A percentile compares a stretch with the other conserved stretches of the same genome.
Evolutionary conservation across 768 basidiomycete species (phyloP).

Genomic region (Postia placenta): DNA sequence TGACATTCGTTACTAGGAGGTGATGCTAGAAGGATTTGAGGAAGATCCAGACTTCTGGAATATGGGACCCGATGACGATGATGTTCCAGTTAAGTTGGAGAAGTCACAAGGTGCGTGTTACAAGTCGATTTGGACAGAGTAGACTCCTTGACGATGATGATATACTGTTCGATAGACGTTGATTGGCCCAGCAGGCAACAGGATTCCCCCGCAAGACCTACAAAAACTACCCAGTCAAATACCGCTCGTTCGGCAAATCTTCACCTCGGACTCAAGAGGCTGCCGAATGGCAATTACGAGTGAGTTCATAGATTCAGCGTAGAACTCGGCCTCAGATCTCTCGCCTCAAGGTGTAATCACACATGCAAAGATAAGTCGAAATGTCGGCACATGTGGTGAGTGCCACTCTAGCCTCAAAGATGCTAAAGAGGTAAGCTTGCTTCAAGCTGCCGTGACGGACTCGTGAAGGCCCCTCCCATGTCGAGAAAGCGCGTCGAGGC

Average conservation of each 20-base stretch:
- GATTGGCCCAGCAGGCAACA: too few species aligned
- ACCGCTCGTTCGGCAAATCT: too few species aligned
- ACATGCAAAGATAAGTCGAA: slow-evolving; percentile 69
- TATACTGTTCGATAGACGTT: too few species aligned
- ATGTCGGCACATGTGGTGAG: slow-evolving; percentile 74
- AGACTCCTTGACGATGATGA: too few species aligned
- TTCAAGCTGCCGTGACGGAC: slow-evolving; percentile 69
- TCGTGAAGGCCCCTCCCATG: slow-evolving; percentile 42
- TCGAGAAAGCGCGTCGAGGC: slow-evolving; percentile 26
- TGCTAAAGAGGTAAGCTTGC: not conserved
- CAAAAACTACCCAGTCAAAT: too few species aligned
- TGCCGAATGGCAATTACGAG: slow-evolving; percentile 63
- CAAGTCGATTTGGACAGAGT: too few species aligned
- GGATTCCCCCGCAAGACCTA: too few species aligned
- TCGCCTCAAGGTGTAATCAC: slow-evolving; percentile 61
- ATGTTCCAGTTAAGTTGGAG: slow-evolving; percentile 22
- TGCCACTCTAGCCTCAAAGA: not conserved
- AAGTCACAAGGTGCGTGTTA: too few species aligned
- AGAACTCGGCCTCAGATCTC: not conserved
- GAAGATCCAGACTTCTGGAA: slow-evolving; percentile 66
- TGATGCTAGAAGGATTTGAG: slow-evolving; percentile 61
- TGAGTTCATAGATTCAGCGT: slow-evolving; percentile 24
- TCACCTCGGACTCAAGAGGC: slow-evolving; percentile 26
- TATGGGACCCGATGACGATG: slow-evolving; percentile 32
- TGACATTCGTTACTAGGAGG: slow-evolving; percentile 38